phyloP scores from a whole-genome alignment of 1,139 yeast species.

The Suzukiozyma palmioleophila region DNA sequence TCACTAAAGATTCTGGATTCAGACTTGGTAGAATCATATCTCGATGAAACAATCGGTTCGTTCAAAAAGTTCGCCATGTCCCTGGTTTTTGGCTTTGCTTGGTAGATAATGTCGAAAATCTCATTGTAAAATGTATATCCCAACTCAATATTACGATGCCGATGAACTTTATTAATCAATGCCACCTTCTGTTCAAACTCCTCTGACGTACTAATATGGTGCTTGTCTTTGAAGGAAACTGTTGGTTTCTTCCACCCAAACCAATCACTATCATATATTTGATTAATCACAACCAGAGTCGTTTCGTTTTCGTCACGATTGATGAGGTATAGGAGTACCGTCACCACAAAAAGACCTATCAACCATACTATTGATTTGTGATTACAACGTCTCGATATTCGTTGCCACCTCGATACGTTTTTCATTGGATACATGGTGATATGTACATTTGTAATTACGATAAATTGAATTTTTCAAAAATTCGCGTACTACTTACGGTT shows the following conservation, averaged over 20 bases:
- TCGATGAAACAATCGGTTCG: slow-evolving; percentile 46
- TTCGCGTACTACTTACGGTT: too few relatives aligned
- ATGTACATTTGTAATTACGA: too few relatives aligned
- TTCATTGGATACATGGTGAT: background rate
- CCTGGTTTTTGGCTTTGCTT: slow-evolving; percentile 30
- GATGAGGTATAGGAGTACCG: background rate
- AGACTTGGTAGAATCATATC: slow-evolving; percentile 32
- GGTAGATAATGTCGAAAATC: slow-evolving; percentile 33
- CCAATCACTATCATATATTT: background rate
- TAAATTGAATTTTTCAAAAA: too few relatives aligned
- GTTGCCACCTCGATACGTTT: slow-evolving; percentile 3
- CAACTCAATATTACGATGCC: slow-evolving; percentile 11
- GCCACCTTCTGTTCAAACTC: slow-evolving; percentile 9
- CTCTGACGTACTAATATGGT: background rate
- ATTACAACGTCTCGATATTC: slow-evolving; percentile 7
- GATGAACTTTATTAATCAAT: slow-evolving; percentile 12
- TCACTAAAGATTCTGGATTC: slow-evolving; percentile 16
- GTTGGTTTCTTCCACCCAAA: background rate
- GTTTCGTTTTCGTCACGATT: background rate
- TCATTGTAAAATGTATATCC: slow-evolving; percentile 30
- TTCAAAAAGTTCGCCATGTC: slow-evolving; percentile 29
- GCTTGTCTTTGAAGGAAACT: background rate
- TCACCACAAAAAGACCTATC: background rate
- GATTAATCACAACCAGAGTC: background rate
- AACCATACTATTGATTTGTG: slow-evolving; percentile 5